Percentiles rank a stretch among this genome's conserved stretches.
Conservation (phyloP, 1,284 basidiomycete genomes). For the Trichosporon coremiiforme region DNA sequence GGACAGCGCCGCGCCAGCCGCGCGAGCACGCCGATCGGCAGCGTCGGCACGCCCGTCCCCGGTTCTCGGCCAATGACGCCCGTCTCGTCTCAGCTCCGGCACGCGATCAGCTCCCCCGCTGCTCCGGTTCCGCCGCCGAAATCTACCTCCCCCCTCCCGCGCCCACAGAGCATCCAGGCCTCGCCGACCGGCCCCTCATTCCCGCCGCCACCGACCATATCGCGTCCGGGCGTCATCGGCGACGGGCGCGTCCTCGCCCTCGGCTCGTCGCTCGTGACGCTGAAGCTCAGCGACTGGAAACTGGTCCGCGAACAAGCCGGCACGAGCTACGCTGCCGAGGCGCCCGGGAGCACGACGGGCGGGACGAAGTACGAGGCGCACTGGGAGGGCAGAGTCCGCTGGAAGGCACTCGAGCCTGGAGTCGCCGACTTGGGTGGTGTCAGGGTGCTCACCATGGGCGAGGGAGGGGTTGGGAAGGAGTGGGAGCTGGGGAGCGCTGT, state of each 20-base stretch:
- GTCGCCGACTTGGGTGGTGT: slow-evolving; percentile 46
- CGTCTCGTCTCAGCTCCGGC: slow-evolving; percentile 43
- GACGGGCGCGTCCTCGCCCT: slow-evolving; percentile 32
- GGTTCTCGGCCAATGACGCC: slow-evolving; percentile 45
- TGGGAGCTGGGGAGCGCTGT: slow-evolving; percentile 37
- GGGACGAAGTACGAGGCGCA: slow-evolving; percentile 37
- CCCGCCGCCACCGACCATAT: slow-evolving; percentile 10
- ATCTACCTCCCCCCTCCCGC: not conserved
- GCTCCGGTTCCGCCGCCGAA: slow-evolving; percentile 21
- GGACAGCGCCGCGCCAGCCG: not conserved
- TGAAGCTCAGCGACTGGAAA: slow-evolving; percentile 24
- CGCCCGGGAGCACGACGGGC: slow-evolving; percentile 27
- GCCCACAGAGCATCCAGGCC: not conserved
- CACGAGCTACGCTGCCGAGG: slow-evolving; percentile 40
- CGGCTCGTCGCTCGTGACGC: slow-evolving; percentile 35
- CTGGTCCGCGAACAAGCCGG: slow-evolving; percentile 36
- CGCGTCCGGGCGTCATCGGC: slow-evolving; percentile 17
- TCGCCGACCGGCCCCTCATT: not conserved
- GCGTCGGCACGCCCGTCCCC: slow-evolving; percentile 24
- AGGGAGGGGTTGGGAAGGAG: slow-evolving; percentile 34
- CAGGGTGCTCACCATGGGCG: slow-evolving; percentile 38
- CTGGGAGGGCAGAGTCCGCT: slow-evolving; percentile 36
- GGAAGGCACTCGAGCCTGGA: slow-evolving; percentile 41
- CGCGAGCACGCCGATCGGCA: slow-evolving; percentile 17
- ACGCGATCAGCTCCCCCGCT: slow-evolving; percentile 34